phyloP scores from a whole-genome alignment of 2,329 filamentous ascomycete genomes.

The Beauveria pseudobassiana region DNA sequence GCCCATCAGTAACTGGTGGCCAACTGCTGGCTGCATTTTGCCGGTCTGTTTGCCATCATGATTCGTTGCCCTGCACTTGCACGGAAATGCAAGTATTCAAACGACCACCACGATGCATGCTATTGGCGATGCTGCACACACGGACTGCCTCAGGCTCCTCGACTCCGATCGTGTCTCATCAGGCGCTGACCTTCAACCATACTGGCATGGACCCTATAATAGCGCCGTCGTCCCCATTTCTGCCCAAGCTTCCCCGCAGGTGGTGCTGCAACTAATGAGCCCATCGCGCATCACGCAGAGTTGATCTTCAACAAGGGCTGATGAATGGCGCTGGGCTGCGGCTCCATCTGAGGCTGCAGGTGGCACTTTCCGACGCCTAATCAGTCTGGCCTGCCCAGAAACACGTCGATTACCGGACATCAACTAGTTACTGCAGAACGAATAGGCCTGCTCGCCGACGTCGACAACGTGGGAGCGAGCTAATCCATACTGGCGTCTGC shows the following conservation, averaged over 20 bases:
- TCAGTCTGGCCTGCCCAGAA: neutral
- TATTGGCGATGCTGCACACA: neutral
- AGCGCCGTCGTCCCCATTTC: conserved; percentile 1
- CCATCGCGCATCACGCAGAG: conserved; percentile 8
- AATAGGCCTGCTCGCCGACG: neutral
- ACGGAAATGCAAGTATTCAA: neutral
- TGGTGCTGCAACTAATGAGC: neutral
- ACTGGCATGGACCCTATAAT: neutral
- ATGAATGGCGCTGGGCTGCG: neutral
- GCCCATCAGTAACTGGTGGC: neutral
- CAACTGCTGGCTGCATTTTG: neutral
- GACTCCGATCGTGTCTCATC: neutral
- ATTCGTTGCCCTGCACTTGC: neutral
- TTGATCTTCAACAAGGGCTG: conserved; percentile 8
- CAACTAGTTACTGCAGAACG: neutral
- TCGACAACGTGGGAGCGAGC: neutral
- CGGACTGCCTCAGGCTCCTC: neutral
- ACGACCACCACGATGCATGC: neutral
- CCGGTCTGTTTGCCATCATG: neutral
- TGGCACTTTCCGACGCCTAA: neutral
- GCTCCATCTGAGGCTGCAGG: conserved; percentile 2
- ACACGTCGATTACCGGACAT: neutral
- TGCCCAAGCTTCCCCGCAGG: conserved; percentile 7
- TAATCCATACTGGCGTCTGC: neutral
- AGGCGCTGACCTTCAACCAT: neutral